A percentile compares a stretch with the other conserved stretches of the same genome.
phyloP scores from a whole-genome alignment of 148 eudicot species.

The Beta vulgaris region DNA sequence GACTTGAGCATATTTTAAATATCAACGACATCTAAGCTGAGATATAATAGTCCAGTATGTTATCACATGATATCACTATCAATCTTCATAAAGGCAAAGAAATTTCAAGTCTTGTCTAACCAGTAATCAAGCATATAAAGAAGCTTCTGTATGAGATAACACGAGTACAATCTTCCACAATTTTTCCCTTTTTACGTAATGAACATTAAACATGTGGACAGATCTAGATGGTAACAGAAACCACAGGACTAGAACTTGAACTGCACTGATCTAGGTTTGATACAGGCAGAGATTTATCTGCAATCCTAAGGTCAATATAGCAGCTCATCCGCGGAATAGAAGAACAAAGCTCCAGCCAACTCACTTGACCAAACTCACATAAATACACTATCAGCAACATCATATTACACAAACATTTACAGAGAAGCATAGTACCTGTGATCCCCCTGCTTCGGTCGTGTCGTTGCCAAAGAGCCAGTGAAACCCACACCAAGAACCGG shows the following conservation, averaged over 20 bases:
- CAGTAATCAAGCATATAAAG: neutral
- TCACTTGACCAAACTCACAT: neutral
- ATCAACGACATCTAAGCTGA: neutral
- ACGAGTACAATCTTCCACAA: neutral
- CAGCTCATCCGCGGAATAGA: neutral
- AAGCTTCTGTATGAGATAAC: neutral
- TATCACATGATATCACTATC: neutral
- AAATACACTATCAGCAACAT: neutral
- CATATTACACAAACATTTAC: slow-evolving; percentile 4
- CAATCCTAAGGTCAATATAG: neutral
- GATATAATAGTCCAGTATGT: neutral
- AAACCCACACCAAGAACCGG: slow-evolving; percentile 89
- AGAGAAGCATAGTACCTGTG: slow-evolving; percentile 63
- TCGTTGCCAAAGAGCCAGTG: slow-evolving; percentile 72
- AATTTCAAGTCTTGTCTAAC: neutral
- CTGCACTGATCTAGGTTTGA: neutral
- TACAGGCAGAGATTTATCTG: neutral
- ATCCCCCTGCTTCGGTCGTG: slow-evolving; percentile 73
- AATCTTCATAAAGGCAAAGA: neutral
- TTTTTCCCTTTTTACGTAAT: neutral
- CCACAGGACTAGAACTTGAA: neutral
- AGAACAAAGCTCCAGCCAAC: neutral
- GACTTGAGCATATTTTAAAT: neutral
- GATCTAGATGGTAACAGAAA: neutral
- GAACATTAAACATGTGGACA: neutral